phyloP scores from a whole-genome alignment of 805 yeast species.

The Candida yuanshanica region DNA sequence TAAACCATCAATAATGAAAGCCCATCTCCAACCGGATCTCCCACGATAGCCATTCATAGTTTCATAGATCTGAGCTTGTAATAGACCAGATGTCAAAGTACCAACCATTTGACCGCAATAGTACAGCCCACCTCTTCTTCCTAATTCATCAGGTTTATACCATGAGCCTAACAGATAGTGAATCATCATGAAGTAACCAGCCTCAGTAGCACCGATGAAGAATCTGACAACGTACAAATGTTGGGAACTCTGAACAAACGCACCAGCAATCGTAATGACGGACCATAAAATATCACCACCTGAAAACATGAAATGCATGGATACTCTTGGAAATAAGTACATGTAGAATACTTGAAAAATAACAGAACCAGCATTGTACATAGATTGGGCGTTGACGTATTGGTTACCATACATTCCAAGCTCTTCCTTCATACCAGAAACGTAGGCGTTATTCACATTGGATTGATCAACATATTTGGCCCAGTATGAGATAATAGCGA shows the following conservation, averaged over 20 bases:
- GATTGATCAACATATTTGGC: constrained; percentile 40
- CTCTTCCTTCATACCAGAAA: constrained; percentile 43
- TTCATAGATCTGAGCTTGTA: constrained; percentile 41
- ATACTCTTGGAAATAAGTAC: constrained; percentile 46
- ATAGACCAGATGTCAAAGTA: constrained; percentile 48
- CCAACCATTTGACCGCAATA: constrained; percentile 48
- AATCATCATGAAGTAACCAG: constrained; percentile 22
- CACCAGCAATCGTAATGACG: constrained; percentile 3
- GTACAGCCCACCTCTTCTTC: constrained; percentile 55
- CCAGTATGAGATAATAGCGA: constrained; percentile 60
- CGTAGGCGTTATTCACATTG: constrained; percentile 39
- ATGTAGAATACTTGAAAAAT: constrained; percentile 60
- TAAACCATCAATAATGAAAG: constrained; percentile 55
- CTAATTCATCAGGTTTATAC: constrained; percentile 50
- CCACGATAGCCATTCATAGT: constrained; percentile 38
- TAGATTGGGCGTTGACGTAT: constrained; percentile 50
- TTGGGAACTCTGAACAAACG: neutral
- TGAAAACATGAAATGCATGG: constrained; percentile 36
- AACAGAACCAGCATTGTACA: constrained; percentile 54
- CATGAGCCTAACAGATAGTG: constrained; percentile 56
- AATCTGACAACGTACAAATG: constrained; percentile 5
- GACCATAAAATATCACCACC: constrained; percentile 6
- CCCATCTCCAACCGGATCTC: constrained; percentile 60
- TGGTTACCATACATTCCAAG: constrained; percentile 48
- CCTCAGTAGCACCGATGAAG: constrained; percentile 11